These are phyloP conservation scores for Thuidium tamariscinum DNA, from an alignment of 225 moss, liverwort and hornwort genomes.

Conservation along the genomic window DNA sequence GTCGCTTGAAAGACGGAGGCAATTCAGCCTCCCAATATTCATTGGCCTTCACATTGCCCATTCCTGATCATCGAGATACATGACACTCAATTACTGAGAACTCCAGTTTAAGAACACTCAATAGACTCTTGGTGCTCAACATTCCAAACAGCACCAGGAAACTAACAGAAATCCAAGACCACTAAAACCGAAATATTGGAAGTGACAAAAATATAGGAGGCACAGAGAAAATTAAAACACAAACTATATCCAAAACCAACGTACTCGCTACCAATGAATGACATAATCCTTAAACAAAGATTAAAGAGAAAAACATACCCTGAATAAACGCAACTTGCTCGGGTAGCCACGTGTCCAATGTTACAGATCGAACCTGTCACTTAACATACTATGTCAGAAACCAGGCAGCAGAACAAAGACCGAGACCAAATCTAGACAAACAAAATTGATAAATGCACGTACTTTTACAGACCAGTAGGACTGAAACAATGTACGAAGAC, in stretches of 20 bases:
- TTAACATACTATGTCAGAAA: not conserved
- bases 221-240: not conserved
- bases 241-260: not conserved
- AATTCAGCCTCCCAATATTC: conserved; percentile 88
- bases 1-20: conserved; percentile 75
- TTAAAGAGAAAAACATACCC: conserved; percentile 18
- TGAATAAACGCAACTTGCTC: conserved; percentile 98
- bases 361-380: conserved; percentile 90
- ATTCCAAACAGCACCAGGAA: not conserved
- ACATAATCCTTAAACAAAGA: not conserved
- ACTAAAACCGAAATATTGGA: not conserved
- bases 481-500: not conserved
- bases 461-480: not conserved
- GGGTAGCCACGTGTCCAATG: conserved; percentile 98
- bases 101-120: not conserved
- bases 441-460: not conserved
- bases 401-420: not conserved
- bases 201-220: not conserved
- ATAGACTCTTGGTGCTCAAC: not conserved
- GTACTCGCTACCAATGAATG: not conserved
- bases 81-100: not conserved
- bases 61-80: conserved; percentile 25
- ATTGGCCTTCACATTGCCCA: conserved; percentile 94
- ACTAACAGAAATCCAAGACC: not conserved
- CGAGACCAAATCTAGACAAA: not conserved